Base-by-base conservation (phyloP, 2,329 filamentous ascomycete genomes). In the Cordyceps farinosa region DNA sequence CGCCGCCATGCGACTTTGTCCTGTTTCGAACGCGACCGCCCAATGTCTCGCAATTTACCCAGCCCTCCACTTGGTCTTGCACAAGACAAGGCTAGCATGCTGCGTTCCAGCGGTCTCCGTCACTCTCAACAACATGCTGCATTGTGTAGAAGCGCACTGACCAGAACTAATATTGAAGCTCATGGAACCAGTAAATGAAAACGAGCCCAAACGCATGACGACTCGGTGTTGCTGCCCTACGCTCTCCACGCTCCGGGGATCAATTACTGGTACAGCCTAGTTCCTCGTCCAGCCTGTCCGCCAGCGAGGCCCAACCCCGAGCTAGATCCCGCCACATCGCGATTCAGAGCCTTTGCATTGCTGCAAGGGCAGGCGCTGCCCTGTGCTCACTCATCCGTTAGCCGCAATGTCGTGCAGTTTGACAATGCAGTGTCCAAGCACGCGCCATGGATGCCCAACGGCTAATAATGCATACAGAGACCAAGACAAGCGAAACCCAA, bases 11-110 rank as follows among this genome's bases (percentile, higher is more conserved):
- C 40, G 54, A 57, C 55, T 59, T 45, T 44, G 48, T 61, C 58
- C 47, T 53, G 47, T 53, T 52, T 53, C 58, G 27, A 53, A 40
- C 38, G 38, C 58, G 48, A 47, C 30, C 38, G 15, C 44, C 27
- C 34, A 54, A 45, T 61, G 58, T 61, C 58, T 61, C 50, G 58
- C 58, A 61, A 61, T 61, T 54, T 61, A 54, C 52, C 29, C 30
- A 17, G 38, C n/a, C 50, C 58, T 61, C 58, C 58, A 61, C 58
- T 61, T 61, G 40, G 30, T 38, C 17, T 11, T 13, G 29, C 36
- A 47, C 54, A 22, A 47, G 54, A 47, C 54, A 47, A 45, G 54
- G 22, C 40, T 55, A 42, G 38, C 36, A 38, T 42, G 27, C 38
- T 9, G 13, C 34, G 10, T 40, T 54, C 51, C 34, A 8, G 13